phyloP scores from a whole-genome alignment of 495 filamentous ascomycete species.

The Podospora conica region DNA sequence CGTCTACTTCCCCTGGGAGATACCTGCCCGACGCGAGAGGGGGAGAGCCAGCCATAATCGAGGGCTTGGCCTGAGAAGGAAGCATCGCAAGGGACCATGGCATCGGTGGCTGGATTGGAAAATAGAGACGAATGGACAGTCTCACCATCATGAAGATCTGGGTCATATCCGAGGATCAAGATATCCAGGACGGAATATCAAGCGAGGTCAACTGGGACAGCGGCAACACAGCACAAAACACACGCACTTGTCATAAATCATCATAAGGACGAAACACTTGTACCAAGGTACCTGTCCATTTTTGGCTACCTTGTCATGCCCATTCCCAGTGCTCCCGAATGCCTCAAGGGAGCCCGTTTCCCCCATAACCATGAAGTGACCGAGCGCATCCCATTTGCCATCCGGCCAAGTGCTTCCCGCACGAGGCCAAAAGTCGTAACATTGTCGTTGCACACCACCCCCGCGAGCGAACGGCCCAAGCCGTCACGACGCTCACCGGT shows the following conservation, averaged over 20 bases:
- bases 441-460: conserved; percentile 8
- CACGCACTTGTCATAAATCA: neutral
- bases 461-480: conserved; percentile 10
- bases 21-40: neutral
- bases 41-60: neutral
- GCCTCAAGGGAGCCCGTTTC: conserved; percentile 9
- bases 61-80: neutral
- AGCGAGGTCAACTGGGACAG: neutral
- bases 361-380: conserved; percentile 12
- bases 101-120: neutral
- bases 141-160: neutral
- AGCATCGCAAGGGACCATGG: neutral
- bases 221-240: conserved; percentile 10
- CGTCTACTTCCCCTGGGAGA: neutral
- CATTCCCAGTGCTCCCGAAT: conserved; percentile 19
- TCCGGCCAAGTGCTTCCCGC: conserved; percentile 16
- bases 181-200: neutral
- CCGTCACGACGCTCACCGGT: conserved; percentile 47
- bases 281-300: conserved; percentile 23
- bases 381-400: conserved; percentile 14
- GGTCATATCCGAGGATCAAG: neutral
- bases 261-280: conserved; percentile 19
- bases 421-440: conserved; percentile 24
- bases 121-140: neutral
- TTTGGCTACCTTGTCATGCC: conserved; percentile 18